These are phyloP conservation scores for Gymnopus androsaceus DNA, from an alignment of 1,284 basidiomycete genomes.

Conservation along the genomic window DNA sequence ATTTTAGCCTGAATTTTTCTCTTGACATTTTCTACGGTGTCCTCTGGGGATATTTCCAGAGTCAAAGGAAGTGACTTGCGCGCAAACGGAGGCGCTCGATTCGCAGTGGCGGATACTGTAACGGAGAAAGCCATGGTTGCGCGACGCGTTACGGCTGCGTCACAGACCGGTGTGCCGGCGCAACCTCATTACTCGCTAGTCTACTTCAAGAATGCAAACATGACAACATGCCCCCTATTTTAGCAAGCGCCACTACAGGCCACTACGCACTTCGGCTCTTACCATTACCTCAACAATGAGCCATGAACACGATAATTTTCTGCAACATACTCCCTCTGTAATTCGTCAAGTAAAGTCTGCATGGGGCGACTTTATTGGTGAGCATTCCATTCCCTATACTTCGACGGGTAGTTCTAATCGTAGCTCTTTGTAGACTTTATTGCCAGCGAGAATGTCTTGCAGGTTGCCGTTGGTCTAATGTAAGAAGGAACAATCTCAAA, in stretches of 20 bases:
- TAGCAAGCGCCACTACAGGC: too few species aligned
- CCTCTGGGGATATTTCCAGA: constrained; percentile 52
- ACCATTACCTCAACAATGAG: not conserved
- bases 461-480: constrained; percentile 43
- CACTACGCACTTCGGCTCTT: not conserved
- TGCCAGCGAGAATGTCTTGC: constrained; percentile 37
- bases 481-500: constrained; percentile 17
- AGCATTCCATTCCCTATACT: not conserved
- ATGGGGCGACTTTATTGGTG: not conserved
- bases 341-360: not conserved
- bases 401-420: not conserved
- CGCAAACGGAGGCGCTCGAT: constrained; percentile 44
- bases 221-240: too few species aligned
- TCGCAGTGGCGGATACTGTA: constrained; percentile 52
- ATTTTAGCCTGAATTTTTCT: constrained; percentile 54
- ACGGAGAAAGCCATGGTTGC: constrained; percentile 32
- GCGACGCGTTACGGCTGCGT: not conserved
- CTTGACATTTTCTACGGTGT: constrained; percentile 66
- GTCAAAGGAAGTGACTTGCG: constrained; percentile 54
- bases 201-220: too few species aligned
- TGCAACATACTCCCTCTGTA: constrained; percentile 2
- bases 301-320: not conserved
- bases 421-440: not conserved
- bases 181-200: not conserved
- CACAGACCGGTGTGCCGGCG: not conserved